A percentile compares a stretch with the other conserved stretches of the same genome.
Evolutionary conservation across 2,329 filamentous ascomycete species (phyloP).

Genomic region (Penicillium sp.): DNA sequence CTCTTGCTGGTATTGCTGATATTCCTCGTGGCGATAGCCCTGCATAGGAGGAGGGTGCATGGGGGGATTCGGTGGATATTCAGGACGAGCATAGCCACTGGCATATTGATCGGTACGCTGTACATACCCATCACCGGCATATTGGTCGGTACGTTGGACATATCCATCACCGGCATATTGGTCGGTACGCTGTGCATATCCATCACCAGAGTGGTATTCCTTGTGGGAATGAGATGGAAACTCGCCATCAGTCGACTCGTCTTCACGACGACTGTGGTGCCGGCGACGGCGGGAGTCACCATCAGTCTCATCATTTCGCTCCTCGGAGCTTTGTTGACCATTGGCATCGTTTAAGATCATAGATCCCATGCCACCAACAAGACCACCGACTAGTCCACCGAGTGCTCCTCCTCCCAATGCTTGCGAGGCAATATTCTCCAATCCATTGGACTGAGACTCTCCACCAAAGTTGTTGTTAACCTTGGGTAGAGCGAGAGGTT

Average conservation of each 20-base stretch:
- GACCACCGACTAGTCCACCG: slow-evolving; percentile 68
- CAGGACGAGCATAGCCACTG: slow-evolving; percentile 3
- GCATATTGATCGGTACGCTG: neutral
- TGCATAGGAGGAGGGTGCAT: slow-evolving; percentile 2
- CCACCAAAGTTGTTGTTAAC: slow-evolving; percentile 26
- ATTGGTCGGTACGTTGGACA: neutral
- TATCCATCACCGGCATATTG: slow-evolving; percentile 4
- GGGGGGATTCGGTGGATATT: slow-evolving; percentile 8
- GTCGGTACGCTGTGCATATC: neutral
- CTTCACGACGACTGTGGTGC: neutral
- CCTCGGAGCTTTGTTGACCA: slow-evolving; percentile 11
- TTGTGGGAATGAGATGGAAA: neutral
- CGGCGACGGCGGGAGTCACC: slow-evolving; percentile 4
- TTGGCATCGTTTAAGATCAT: slow-evolving; percentile 62
- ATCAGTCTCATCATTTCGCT: slow-evolving; percentile 5
- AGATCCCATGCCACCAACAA: slow-evolving; percentile 60
- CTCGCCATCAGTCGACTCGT: neutral
- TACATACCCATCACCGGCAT: slow-evolving; percentile 5
- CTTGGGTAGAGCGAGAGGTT: slow-evolving; percentile 74
- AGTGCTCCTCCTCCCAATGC: slow-evolving; percentile 65
- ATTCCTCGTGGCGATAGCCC: slow-evolving; percentile 18
- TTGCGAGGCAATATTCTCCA: slow-evolving; percentile 57
- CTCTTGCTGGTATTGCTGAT: slow-evolving; percentile 15
- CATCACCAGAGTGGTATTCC: slow-evolving; percentile 17
- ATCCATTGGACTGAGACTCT: slow-evolving; percentile 25